Evolutionary conservation across 202 grass and related monocot genomes (phyloP).

Genomic region (Zizania palustris): DNA sequence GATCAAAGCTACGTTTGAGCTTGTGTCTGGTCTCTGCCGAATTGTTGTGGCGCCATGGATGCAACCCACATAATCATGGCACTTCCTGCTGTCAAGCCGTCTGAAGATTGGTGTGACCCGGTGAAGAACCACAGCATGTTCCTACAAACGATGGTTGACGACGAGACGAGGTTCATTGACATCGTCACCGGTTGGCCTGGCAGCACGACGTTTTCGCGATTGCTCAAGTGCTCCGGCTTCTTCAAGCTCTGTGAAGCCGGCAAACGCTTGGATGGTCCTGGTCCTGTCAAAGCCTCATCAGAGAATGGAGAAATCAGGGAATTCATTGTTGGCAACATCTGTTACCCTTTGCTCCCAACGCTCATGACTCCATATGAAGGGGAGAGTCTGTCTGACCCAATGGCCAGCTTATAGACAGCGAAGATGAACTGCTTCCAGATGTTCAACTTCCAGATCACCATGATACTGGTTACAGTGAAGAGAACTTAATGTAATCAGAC

Average conservation of each 20-base stretch:
- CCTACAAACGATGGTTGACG: conserved; percentile 79
- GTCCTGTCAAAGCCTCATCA: conserved; percentile 51
- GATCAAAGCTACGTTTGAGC: conserved; percentile 69
- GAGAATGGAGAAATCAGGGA: conserved; percentile 74
- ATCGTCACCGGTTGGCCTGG: conserved; percentile 91
- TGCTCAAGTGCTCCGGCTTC: conserved; percentile 80
- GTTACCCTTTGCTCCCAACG: conserved; percentile 78
- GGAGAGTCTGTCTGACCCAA: conserved; percentile 54
- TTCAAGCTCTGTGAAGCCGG: conserved; percentile 74
- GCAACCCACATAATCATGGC: conserved; percentile 95
- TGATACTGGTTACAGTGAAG: conserved; percentile 76
- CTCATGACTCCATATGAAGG: conserved; percentile 83
- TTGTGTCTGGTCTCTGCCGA: conserved; percentile 58
- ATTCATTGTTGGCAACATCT: conserved; percentile 72
- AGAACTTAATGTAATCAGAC: conserved; percentile 41
- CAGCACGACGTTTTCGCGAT: conserved; percentile 69
- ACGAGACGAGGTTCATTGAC: conserved; percentile 96
- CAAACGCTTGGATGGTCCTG: conserved; percentile 64
- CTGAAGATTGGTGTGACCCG: conserved; percentile 84
- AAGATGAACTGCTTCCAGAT: conserved; percentile 64
- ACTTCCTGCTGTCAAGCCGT: conserved; percentile 85
- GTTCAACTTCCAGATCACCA: conserved; percentile 69
- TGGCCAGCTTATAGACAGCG: conserved; percentile 60
- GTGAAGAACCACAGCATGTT: conserved; percentile 96
- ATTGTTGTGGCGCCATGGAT: conserved; percentile 88